A percentile compares a stretch with the other conserved stretches of the same genome.
Conservation (phyloP, 192 early-diverging fungal species). For the Coemansia aciculifera region DNA sequence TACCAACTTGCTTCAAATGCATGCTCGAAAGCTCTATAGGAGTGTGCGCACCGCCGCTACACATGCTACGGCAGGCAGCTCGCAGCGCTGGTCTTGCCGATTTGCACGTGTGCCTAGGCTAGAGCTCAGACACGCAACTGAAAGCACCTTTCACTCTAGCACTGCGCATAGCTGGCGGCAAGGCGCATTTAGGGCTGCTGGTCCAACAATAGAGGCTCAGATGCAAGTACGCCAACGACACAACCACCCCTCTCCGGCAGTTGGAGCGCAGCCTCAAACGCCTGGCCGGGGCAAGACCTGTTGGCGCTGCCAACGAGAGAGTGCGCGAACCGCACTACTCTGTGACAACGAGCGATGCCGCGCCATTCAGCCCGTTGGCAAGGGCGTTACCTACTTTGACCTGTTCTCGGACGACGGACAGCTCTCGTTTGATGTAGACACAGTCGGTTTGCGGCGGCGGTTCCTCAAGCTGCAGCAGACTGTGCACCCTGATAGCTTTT, state of each 20-base stretch:
- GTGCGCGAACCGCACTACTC: constrained; percentile 50
- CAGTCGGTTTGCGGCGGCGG: constrained; percentile 57
- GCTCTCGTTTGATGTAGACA: constrained; percentile 68
- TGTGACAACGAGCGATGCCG: constrained; percentile 62
- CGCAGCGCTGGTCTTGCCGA: background rate
- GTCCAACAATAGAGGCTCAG: background rate
- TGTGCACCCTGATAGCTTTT: constrained; percentile 85
- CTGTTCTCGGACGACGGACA: constrained; percentile 50
- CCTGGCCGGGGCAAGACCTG: constrained; percentile 35
- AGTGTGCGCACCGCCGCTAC: background rate
- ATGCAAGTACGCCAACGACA: background rate
- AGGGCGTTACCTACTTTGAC: constrained; percentile 61
- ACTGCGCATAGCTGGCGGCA: background rate
- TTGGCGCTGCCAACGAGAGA: constrained; percentile 63
- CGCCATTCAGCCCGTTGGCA: constrained; percentile 59
- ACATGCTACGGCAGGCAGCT: background rate
- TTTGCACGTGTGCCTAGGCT: background rate
- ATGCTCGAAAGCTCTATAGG: background rate
- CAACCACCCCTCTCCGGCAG: background rate
- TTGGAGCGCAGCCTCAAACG: background rate
- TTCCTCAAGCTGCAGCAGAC: constrained; percentile 79
- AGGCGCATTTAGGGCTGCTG: background rate
- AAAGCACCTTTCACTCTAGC: background rate
- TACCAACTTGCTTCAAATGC: background rate
- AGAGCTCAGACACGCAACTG: background rate